phyloP scores from a whole-genome alignment of 129 eudicot genomes.

The Saussurea involucrata region DNA sequence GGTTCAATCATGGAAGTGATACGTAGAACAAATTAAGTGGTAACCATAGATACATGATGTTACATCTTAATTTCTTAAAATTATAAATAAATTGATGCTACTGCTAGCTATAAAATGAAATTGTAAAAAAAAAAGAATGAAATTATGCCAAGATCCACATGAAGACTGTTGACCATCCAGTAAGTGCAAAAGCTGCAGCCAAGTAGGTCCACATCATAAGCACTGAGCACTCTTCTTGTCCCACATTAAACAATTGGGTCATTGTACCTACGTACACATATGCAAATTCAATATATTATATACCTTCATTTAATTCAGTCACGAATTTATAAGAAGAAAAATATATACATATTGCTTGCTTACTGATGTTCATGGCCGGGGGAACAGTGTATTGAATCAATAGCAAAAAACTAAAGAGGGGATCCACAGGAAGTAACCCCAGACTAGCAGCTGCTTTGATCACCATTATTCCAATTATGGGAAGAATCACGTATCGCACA shows the following conservation, averaged over 20 bases:
- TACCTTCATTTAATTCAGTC: too few species aligned
- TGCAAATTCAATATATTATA: neutral
- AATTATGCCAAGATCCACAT: conserved; percentile 53
- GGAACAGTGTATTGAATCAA: conserved; percentile 81
- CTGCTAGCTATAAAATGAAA: neutral
- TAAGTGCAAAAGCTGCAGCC: conserved; percentile 47
- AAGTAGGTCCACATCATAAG: conserved; percentile 64
- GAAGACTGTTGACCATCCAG: conserved; percentile 61
- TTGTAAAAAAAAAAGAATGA: neutral
- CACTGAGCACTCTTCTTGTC: conserved; percentile 63
- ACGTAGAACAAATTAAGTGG: neutral
- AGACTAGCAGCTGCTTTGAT: conserved; percentile 54
- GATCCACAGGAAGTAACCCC: conserved; percentile 75
- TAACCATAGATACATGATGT: neutral
- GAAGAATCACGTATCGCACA: conserved; percentile 64
- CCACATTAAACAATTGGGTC: conserved; percentile 66
- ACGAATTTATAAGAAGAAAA: neutral
- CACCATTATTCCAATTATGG: conserved; percentile 57
- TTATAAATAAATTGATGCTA: too few species aligned
- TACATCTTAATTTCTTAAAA: neutral
- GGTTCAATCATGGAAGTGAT: neutral
- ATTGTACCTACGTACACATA: conserved; percentile 49
- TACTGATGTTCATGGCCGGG: conserved; percentile 86
- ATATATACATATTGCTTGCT: neutral
- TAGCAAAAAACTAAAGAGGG: conserved; percentile 70